Base-by-base conservation (phyloP, 768 basidiomycete species). In the Suillus subalutaceus region DNA sequence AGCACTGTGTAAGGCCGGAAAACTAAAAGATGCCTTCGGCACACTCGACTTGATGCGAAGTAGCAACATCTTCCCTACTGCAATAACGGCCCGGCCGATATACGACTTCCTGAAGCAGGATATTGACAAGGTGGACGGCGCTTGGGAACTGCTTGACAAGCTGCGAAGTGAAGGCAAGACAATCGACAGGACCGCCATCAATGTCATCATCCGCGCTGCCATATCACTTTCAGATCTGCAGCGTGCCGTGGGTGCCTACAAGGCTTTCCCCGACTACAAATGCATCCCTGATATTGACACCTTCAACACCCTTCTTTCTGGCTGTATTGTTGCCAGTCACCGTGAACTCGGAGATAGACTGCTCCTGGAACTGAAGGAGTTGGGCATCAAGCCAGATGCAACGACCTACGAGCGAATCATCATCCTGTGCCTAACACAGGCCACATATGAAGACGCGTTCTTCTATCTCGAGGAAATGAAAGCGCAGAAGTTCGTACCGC, bases 381-480 rank as follows among this genome's bases (percentile, higher is more conserved):
- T 80, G 13, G 79, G 79, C 41, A 71, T 93, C 66, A 79, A 79
- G 63, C 87, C 89, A 20, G 82, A 93, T 72, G 75, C 78, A 46
- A 77, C 79, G 37, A 92, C 89, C 3, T 94, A 89, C 75, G 85
- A 88, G 70, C 81, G 82, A 40, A 83, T 94, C 78, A 85, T 96
- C 67, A 68, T 79, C 13, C 83, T 96, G 4, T 90, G 88, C 72
- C 82, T 96, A 16, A 87, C 88, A 0, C 90, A 92, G 71, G 75
- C 84, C 9, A 81, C 79, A 3, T 96, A 94, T 76, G 93, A 95
- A 72, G 92, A 94, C 67, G 92, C 93, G 0, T 96, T 96, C 79
- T 89, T 88, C 73, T 94, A 93, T 77, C 83, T 97, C 40, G 93
- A 95, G 74, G 90, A 92, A 80, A 93, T 94, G 91, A 95, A 96